phyloP scores from a whole-genome alignment of 768 basidiomycete species.

The Trametes punicea region DNA sequence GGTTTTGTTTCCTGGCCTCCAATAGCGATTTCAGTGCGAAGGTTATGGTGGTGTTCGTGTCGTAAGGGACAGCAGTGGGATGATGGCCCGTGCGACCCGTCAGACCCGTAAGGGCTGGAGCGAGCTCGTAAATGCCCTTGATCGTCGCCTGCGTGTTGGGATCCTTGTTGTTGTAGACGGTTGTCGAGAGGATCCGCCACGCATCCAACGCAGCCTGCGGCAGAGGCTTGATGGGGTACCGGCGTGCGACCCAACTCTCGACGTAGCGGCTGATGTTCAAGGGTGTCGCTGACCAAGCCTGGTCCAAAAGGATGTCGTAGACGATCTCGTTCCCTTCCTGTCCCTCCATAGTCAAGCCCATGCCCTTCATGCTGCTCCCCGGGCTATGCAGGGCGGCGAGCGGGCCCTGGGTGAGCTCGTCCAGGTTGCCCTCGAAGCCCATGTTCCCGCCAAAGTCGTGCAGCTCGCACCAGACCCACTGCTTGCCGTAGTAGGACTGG shows the following conservation, averaged over 20 bases:
- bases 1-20: constrained; percentile 17
- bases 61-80: constrained; percentile 35
- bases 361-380: constrained; percentile 36
- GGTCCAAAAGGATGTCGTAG: constrained; percentile 40
- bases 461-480: constrained; percentile 42
- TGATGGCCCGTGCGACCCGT: constrained; percentile 32
- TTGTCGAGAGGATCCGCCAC: constrained; percentile 36
- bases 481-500: constrained; percentile 37
- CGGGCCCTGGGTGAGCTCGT: constrained; percentile 33
- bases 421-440: constrained; percentile 38
- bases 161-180: constrained; percentile 39
- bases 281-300: constrained; percentile 37
- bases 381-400: constrained; percentile 30
- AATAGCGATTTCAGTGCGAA: constrained; percentile 24
- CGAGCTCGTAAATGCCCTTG: constrained; percentile 38
- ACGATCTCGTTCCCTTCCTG: constrained; percentile 43
- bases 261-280: constrained; percentile 34
- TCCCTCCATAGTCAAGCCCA: constrained; percentile 39
- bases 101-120: constrained; percentile 34
- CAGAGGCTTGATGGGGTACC: constrained; percentile 31
- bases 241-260: constrained; percentile 34
- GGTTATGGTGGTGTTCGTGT: constrained; percentile 33
- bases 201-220: constrained; percentile 30
- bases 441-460: constrained; percentile 40
- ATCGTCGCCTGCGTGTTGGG: constrained; percentile 32